phyloP scores from a whole-genome alignment of 2,329 filamentous ascomycete genomes.

The Clonostachys rhizophaga region DNA sequence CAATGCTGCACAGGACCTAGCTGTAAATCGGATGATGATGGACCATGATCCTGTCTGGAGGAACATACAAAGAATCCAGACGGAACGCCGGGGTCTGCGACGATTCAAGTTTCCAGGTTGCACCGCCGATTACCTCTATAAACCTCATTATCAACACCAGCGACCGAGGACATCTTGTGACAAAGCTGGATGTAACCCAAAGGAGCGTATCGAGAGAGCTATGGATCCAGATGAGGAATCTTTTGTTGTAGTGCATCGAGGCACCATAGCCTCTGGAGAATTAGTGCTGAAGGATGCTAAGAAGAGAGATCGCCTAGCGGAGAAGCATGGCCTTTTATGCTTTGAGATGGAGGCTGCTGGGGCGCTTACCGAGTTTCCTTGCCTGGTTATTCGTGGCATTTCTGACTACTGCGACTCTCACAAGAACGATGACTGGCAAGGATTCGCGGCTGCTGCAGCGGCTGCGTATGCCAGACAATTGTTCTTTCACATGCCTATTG shows the following conservation, averaged over 20 bases:
- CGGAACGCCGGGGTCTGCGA: not conserved
- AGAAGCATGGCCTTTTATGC: conserved; percentile 13
- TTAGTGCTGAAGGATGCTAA: conserved; percentile 6
- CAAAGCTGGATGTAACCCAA: conserved; percentile 3
- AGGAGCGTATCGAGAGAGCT: conserved; percentile 4
- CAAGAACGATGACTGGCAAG: conserved; percentile 24
- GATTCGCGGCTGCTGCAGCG: conserved; percentile 22
- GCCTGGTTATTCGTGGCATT: conserved; percentile 24
- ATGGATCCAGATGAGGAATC: conserved; percentile 2
- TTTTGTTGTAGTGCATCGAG: conserved; percentile 8
- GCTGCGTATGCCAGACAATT: conserved; percentile 11
- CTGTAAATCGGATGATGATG: conserved; percentile 1
- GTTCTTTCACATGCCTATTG: not conserved
- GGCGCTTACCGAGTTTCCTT: conserved; percentile 14
- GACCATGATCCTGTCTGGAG: conserved; percentile 4
- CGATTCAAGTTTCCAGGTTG: conserved; percentile 4
- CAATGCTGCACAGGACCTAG: conserved; percentile 6
- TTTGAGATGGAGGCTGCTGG: conserved; percentile 14
- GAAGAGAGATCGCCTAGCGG: conserved; percentile 7
- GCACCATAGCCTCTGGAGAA: conserved; percentile 10
- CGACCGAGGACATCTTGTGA: conserved; percentile 3
- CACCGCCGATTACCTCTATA: conserved; percentile 5
- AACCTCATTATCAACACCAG: conserved; percentile 2
- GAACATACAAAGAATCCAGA: conserved; percentile 4
- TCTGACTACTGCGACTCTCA: conserved; percentile 29